Evolutionary conservation across 768 basidiomycete genomes (phyloP).

Genomic region (Collybia sp.): DNA sequence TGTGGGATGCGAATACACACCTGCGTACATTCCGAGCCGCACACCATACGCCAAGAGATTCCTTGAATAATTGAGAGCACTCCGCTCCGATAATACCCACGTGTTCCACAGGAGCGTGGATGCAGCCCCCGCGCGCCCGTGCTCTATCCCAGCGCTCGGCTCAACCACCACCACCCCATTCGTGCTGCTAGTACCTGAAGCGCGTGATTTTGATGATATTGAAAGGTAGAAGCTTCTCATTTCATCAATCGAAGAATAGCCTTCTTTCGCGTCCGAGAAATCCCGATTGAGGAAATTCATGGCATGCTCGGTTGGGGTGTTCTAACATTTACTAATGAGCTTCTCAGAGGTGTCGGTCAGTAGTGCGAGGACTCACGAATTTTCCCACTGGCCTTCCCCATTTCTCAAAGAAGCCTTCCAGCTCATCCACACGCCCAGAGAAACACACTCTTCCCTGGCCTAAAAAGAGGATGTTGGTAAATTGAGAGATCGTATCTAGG

Average conservation of each 20-base stretch:
- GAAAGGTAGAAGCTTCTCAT: constrained; percentile 32
- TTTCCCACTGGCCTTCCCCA: constrained; percentile 33
- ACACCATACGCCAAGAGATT: constrained; percentile 58
- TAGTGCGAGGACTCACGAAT: constrained; percentile 21
- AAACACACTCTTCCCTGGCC: constrained; percentile 44
- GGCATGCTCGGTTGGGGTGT: constrained; percentile 55
- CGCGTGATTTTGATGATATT: constrained; percentile 2
- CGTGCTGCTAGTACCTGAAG: too few species aligned
- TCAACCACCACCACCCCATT: too few species aligned
- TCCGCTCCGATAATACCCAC: constrained; percentile 42
- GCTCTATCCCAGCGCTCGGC: neutral
- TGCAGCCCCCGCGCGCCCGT: constrained; percentile 23
- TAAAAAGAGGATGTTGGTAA: constrained; percentile 56
- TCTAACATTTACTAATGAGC: constrained; percentile 24
- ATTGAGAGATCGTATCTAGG: constrained; percentile 53
- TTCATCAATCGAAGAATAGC: constrained; percentile 16
- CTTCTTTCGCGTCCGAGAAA: constrained; percentile 21
- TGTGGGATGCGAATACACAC: constrained; percentile 17
- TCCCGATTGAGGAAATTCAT: constrained; percentile 53
- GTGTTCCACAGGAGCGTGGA: constrained; percentile 35
- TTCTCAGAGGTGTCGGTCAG: neutral
- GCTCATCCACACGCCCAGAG: constrained; percentile 34
- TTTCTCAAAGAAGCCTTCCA: constrained; percentile 32
- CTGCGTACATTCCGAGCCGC: constrained; percentile 49
- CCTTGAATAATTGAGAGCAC: constrained; percentile 42